Conservation (phyloP, 2,329 filamentous ascomycete species). For the Escovopsis sp. region DNA sequence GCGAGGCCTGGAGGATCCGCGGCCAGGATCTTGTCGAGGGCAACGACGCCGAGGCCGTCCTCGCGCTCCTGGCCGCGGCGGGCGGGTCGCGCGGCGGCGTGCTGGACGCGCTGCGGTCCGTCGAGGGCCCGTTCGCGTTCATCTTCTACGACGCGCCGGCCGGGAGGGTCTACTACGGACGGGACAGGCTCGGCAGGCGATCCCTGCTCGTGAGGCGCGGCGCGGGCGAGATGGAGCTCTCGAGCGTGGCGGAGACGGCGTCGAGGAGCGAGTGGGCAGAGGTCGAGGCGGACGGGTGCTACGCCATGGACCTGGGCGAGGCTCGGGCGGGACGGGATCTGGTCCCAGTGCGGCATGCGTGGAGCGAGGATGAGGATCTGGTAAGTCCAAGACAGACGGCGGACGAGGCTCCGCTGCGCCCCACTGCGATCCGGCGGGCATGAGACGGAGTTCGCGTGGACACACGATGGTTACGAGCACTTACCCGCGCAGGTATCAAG, state of each 20-base stretch:
- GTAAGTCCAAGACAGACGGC: slow-evolving; percentile 23
- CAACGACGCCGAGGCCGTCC: slow-evolving; percentile 66
- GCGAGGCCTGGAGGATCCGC: slow-evolving; percentile 75
- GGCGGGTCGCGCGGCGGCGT: slow-evolving; percentile 19
- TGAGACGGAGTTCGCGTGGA: slow-evolving; percentile 9
- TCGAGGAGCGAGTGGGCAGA: slow-evolving; percentile 49
- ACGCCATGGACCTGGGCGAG: slow-evolving; percentile 43
- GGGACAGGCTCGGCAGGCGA: slow-evolving; percentile 75
- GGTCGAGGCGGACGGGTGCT: slow-evolving; percentile 72
- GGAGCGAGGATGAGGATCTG: slow-evolving; percentile 23
- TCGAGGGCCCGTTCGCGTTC: slow-evolving; percentile 81
- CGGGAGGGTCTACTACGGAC: slow-evolving; percentile 59
- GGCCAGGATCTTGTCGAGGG: slow-evolving; percentile 38
- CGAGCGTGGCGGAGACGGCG: slow-evolving; percentile 50
- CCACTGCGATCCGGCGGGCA: background rate
- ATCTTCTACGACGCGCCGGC: slow-evolving; percentile 57
- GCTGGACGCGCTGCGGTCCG: slow-evolving; percentile 38
- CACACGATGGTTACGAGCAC: slow-evolving; percentile 11
- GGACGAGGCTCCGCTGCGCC: background rate
- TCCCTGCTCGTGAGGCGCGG: slow-evolving; percentile 54
- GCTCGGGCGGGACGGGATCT: slow-evolving; percentile 2
- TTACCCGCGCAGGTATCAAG: slow-evolving; percentile 36
- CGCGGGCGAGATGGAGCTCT: slow-evolving; percentile 39
- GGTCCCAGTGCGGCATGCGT: slow-evolving; percentile 14
- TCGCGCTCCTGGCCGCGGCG: slow-evolving; percentile 40